Base-by-base conservation (phyloP, 768 basidiomycete species). In the Leccinum imitatum region DNA sequence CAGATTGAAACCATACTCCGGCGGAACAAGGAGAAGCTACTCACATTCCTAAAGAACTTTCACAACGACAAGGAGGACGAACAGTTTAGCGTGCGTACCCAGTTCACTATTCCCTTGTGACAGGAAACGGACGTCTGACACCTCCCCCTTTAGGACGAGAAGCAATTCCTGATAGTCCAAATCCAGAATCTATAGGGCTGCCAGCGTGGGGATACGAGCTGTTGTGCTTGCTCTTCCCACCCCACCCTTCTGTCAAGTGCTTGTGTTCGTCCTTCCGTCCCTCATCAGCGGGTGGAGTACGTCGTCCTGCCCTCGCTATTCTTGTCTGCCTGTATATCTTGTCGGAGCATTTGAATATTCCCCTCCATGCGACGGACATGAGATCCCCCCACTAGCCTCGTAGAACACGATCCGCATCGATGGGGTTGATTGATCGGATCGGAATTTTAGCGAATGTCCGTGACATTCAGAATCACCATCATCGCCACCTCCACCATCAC, bases 51-150 rank as follows among this genome's bases (percentile, higher is more conserved):
- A 62, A 91, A 90, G 73, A 84, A 83, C 55, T 99, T 99, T 81
- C 96, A 98, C 73, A 98, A 97, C 69, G 97, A 99, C 75, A 96
- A 97, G 74, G 96, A 98, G 76, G 94, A 98, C 75, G 96, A 97
- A 71, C 95, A 98, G 78, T 98, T 96, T 76, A 94, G 86, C 66
- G 93, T 86, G 65, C 66, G 83, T 73, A 46, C 13, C 35, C 35
- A 10, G 35, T 14, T 23, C 21, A n/a, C 17, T 8, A 8, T 15
- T 13, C 27, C 6, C 21, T 37, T 54, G 27, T 41, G n/a, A 23
- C 3, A 23, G 47, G 37, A 11, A 25, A 55, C 27, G 1, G 37
- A 30, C 35, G 6, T 13, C n/a, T 61, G 52, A 60, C 50, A 2
- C 13, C 21, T 44, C 21, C 4, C 1, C 23, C 19, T 63, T 15